Evolutionary conservation across 1,139 yeast species (phyloP).

Genomic region (Nakaseomyces uthaithaninus): DNA sequence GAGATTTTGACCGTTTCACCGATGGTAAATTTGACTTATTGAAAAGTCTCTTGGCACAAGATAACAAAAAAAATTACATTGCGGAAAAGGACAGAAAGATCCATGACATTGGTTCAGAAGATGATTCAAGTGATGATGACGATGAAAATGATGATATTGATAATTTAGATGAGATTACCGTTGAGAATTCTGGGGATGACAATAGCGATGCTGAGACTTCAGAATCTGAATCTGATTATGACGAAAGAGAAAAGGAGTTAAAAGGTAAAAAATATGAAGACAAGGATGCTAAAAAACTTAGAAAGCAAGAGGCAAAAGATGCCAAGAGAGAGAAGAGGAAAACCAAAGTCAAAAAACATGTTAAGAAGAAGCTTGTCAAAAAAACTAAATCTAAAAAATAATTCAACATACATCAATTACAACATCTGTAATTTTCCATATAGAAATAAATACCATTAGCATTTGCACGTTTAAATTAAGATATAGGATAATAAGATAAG

Average conservation of each 20-base stretch:
- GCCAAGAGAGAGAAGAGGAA: conserved; percentile 83
- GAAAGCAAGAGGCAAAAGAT: conserved; percentile 78
- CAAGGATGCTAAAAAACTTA: conserved; percentile 71
- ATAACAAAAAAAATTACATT: conserved; percentile 27
- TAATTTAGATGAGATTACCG: conserved; percentile 15
- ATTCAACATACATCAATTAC: not conserved
- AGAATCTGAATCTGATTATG: conserved; percentile 24
- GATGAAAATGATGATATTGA: conserved; percentile 19
- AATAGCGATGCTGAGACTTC: conserved; percentile 32
- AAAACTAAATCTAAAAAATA: conserved; percentile 38
- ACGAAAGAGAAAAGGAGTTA: conserved; percentile 35
- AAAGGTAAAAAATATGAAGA: conserved; percentile 78
- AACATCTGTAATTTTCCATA: not conserved
- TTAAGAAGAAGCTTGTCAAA: conserved; percentile 69
- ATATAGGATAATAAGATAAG: not conserved
- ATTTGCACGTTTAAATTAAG: too few species aligned
- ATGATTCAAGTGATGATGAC: conserved; percentile 11
- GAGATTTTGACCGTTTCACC: conserved; percentile 76
- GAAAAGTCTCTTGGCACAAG: conserved; percentile 48
- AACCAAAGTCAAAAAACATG: conserved; percentile 83
- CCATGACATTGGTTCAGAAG: conserved; percentile 17
- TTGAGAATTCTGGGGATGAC: conserved; percentile 32
- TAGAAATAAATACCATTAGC: too few species aligned
- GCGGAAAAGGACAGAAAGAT: conserved; percentile 26
- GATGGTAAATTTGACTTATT: conserved; percentile 78